These are phyloP conservation scores for Tulasnella sp. DNA, from an alignment of 768 basidiomycete species.

Conservation along the genomic window DNA sequence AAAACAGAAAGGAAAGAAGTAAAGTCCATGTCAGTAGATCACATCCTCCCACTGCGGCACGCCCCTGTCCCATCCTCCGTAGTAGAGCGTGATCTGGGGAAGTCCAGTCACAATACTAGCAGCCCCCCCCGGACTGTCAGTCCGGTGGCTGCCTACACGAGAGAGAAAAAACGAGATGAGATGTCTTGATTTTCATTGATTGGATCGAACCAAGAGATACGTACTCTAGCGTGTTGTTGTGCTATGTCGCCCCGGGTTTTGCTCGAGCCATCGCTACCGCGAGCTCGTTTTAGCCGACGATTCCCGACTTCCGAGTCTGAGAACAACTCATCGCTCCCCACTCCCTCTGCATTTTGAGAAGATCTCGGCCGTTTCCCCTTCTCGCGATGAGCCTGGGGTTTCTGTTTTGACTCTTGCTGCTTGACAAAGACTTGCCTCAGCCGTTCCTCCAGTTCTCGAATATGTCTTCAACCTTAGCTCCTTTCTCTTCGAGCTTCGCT, in stretches of 20 bases:
- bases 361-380: neutral
- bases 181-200: too few species aligned
- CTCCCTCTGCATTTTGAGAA: neutral
- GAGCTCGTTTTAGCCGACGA: neutral
- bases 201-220: too few species aligned
- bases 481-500: too few species aligned
- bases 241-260: neutral
- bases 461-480: too few species aligned
- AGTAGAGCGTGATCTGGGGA: too few species aligned
- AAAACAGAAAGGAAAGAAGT: too few species aligned
- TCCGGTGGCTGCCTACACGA: too few species aligned
- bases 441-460: neutral
- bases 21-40: neutral
- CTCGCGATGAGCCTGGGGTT: neutral
- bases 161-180: too few species aligned
- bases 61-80: neutral
- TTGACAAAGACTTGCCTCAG: neutral
- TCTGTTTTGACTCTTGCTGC: neutral
- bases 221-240: neutral
- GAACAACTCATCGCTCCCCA: neutral
- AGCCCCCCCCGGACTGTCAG: too few species aligned
- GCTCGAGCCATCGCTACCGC: neutral
- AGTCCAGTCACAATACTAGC: too few species aligned
- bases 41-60: neutral
- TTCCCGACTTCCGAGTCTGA: too few species aligned